Evolutionary conservation across 371 early-diverging fungal genomes (phyloP), one percentile per base, ranked within the genome.

Genomic region (Nematocida homosporus): DNA sequence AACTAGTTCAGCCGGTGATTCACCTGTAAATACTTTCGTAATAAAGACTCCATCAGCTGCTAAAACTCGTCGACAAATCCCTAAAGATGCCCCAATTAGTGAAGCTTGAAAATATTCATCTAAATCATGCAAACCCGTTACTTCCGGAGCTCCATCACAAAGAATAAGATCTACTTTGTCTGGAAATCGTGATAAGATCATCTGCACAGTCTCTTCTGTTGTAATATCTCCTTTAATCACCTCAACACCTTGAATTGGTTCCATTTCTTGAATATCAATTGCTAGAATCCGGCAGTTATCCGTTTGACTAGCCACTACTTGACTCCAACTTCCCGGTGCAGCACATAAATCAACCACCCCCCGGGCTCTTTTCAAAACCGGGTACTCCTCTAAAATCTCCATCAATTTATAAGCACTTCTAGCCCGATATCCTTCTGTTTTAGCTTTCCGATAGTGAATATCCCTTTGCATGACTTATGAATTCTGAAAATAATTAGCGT

Each of bases 71-170:
- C 93, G 25, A 93, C 90, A 88, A 94, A 96, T 0, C 90, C 88
- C 65, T 93, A 92, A 8, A 93, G 93, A 0, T 86, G 87, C 32
- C 88, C 86, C 57, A 92, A 86, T 16, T 13, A 97, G 86, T 80
- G 94, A 92, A 3, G 92, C 91, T 80, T 97, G 98, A 68, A 95
- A 90, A 81, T 93, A 96, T 83, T 95, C 96, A 86, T 97, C 98
- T 87, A 96, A 89, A 79, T 95, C 97, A 79, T 94, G 95, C 51
- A 95, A 86, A 38, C 97, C 97, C 25, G 95, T 95, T 25, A 95
- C 91, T 86, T 97, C 97, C 13, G 97, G 95, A 6, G 98, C 98
- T 56, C 96, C 96, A 63, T 94, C 95, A 83, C 93, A 93, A 23
- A 97, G 88, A 23, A 96, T 92, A 68, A 96, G 83, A 81, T 96